Evolutionary conservation across 371 early-diverging fungal genomes (phyloP).

Genomic region (Phascolomyces articulosus): DNA sequence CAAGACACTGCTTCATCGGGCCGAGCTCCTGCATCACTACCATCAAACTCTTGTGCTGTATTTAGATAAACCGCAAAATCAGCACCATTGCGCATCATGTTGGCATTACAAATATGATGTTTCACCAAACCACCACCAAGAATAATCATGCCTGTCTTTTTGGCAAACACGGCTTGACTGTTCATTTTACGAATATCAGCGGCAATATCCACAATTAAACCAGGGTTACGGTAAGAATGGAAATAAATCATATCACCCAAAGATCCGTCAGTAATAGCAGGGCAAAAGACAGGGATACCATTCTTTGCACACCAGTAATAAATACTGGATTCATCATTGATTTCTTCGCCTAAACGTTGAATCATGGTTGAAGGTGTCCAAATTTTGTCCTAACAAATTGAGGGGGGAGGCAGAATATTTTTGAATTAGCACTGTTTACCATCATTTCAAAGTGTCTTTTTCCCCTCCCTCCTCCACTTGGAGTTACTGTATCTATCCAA

Average conservation of each 20-base stretch:
- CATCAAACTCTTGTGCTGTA: constrained; percentile 99
- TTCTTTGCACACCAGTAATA: constrained; percentile 96
- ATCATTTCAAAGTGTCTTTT: no score
- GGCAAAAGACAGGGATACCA: constrained; percentile 98
- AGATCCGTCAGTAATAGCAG: constrained; percentile 99
- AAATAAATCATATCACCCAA: constrained; percentile 99
- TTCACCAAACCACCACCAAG: constrained; percentile 99
- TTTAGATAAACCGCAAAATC: constrained; percentile 99
- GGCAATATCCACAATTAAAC: constrained; percentile 94
- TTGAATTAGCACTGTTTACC: no score
- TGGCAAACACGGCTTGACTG: constrained; percentile 91
- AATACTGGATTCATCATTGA: constrained; percentile 92
- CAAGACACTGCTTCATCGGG: constrained; percentile 99
- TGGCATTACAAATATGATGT: constrained; percentile 99
- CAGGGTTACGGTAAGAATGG: constrained; percentile 94
- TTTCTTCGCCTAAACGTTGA: constrained; percentile 93
- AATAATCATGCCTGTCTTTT: constrained; percentile 97
- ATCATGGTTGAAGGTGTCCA: constrained; percentile 98
- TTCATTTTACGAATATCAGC: constrained; percentile 96
- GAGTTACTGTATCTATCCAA: no score
- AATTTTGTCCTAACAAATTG: constrained; percentile 50
- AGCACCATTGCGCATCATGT: constrained; percentile 99
- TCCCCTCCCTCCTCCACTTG: no score
- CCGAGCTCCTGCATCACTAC: constrained; percentile 98
- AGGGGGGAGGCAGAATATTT: no score